Conservation (phyloP, 345 rosid genomes). For the Ricinus communis region DNA sequence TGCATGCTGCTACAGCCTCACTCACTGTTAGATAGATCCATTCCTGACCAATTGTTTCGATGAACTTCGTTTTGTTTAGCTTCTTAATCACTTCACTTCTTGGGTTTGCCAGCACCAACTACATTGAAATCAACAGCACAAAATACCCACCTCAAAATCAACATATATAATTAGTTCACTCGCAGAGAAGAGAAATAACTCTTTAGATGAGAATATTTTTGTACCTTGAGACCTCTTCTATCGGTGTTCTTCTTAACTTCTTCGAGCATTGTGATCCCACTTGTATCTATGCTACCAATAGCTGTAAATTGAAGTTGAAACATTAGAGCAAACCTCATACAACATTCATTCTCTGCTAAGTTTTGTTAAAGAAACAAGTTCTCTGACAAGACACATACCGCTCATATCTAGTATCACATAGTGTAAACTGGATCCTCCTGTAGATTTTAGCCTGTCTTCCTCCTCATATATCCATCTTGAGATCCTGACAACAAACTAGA, state of each 20-base stretch:
- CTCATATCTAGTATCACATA: slow-evolving; percentile 30
- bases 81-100: slow-evolving; percentile 36
- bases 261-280: slow-evolving; percentile 28
- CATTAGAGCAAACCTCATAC: neutral
- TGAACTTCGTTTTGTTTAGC: slow-evolving; percentile 25
- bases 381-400: slow-evolving; percentile 6
- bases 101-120: slow-evolving; percentile 33
- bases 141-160: neutral
- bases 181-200: no score
- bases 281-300: slow-evolving; percentile 34
- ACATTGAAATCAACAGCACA: neutral
- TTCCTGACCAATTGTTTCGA: slow-evolving; percentile 25
- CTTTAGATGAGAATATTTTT: no score
- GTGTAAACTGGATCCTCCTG: slow-evolving; percentile 22
- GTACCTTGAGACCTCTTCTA: slow-evolving; percentile 26
- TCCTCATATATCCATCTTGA: slow-evolving; percentile 32
- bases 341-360: neutral
- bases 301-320: slow-evolving; percentile 14
- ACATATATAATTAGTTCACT: neutral
- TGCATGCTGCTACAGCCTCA: slow-evolving; percentile 33
- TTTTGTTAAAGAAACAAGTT: neutral
- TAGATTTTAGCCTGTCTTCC: slow-evolving; percentile 27
- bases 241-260: slow-evolving; percentile 27
- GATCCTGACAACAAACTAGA: slow-evolving; percentile 15
- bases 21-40: slow-evolving; percentile 31